Conservation (phyloP, 2,329 filamentous ascomycete species). For the Hypoxylon sp. region DNA sequence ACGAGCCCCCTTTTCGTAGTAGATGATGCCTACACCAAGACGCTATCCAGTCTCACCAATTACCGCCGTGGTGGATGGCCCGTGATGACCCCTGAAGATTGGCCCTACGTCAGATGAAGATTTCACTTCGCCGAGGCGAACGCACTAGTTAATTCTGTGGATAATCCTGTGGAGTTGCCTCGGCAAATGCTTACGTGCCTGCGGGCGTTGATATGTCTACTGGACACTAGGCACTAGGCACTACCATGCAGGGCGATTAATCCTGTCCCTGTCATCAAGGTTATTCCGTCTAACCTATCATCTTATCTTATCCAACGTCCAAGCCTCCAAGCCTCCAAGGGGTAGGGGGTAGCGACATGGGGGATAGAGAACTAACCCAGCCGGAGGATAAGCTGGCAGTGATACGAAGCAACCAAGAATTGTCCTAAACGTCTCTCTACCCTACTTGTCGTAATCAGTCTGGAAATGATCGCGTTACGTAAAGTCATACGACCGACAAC, state of each 20-base stretch:
- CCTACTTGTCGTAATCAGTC: constrained; percentile 4
- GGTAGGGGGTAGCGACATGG: background rate
- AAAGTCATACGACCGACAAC: constrained; percentile 1
- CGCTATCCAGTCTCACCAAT: background rate
- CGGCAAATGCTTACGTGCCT: background rate
- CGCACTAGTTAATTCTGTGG: background rate
- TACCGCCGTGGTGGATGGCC: background rate
- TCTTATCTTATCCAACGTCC: background rate
- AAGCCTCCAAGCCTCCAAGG: too few species aligned
- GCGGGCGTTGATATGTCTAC: background rate
- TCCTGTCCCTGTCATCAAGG: background rate
- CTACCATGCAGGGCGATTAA: background rate
- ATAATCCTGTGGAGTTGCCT: too few species aligned
- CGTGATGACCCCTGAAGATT: background rate
- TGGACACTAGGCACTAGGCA: constrained; percentile 2
- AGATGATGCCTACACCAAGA: background rate
- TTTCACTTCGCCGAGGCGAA: background rate
- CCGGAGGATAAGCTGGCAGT: background rate
- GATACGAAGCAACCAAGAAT: constrained; percentile 11
- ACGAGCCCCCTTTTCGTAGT: background rate
- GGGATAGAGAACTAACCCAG: background rate
- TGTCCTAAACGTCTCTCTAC: constrained; percentile 5
- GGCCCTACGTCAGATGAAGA: background rate
- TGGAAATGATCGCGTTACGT: background rate
- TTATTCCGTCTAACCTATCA: background rate